Base-by-base conservation (phyloP, 1,284 basidiomycete genomes). In the Phylloporus sp. region DNA sequence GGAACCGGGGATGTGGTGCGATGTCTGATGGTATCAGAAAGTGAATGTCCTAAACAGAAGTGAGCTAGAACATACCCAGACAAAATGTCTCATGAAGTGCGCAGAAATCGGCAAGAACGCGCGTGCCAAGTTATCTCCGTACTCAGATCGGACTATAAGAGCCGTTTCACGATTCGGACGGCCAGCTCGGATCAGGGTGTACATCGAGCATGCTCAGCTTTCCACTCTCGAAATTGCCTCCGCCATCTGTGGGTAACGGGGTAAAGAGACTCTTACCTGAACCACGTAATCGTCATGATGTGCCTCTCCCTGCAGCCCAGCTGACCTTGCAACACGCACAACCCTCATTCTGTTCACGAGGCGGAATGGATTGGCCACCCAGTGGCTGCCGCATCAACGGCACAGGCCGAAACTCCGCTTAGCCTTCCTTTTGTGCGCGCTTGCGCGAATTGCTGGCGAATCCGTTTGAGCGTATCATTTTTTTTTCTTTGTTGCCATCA, bases 391-490 rank as follows among this genome's bases (percentile, higher is more conserved):
- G 43, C 19, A 20, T 45, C 12, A 8, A 45, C 77, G 77, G 77
- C 77, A 77, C 55, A 60, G 37, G 55, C 79, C 79, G 77, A 78
- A 80, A 80, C 77, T 78, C 77, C 77, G 77, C 78, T 71, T 62
- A 59, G 56, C 55, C 65, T 66, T 49, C 69, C 74, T 66, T 73
- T 73, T 75, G 69, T 68, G 69, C 67, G 64, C 19, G 60, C 67
- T 69, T 66, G 71, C 43, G 53, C 64, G 75, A 79, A 79, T 80
- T 71, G 74, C 64, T 60, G 65, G 61, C 53, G 61, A 71, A 72
- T 74, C 66, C 45, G 47, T 66, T 63, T 68, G 69, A 66, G 70
- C 61, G 62, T 68, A 65, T 65, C 70, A 12, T 45, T 68, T 70
- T 68, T 76, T 70, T 72, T 70, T 66, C 62, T 66, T 71, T 65